These are phyloP conservation scores for Ampelomyces quisqualis DNA, from an alignment of 2,329 filamentous ascomycete species.

Conservation along the genomic window DNA sequence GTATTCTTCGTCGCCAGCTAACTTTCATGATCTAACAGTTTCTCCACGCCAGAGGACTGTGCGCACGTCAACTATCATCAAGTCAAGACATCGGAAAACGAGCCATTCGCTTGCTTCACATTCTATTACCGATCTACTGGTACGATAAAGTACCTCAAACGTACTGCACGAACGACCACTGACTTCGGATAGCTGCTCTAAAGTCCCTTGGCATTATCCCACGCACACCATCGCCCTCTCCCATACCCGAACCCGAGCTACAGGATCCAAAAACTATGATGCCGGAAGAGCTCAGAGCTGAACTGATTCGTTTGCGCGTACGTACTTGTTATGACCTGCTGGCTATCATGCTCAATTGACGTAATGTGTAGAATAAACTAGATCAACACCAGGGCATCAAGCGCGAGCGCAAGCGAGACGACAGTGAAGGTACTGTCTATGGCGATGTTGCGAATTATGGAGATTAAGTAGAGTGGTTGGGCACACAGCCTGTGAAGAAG, in stretches of 20 bases:
- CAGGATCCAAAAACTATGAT: neutral
- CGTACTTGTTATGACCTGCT: neutral
- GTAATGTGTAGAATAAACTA: neutral
- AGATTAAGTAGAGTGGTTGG: neutral
- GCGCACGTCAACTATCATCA: neutral
- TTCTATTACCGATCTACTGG: conserved; percentile 16
- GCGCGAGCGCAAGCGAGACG: neutral
- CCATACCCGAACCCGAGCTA: neutral
- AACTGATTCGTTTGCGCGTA: neutral
- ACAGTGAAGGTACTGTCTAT: neutral
- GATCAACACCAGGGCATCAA: neutral
- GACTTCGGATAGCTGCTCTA: conserved; percentile 11
- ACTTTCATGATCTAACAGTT: too few relatives aligned
- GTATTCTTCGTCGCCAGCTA: too few relatives aligned
- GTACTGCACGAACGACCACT: neutral
- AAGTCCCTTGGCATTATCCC: conserved; percentile 32
- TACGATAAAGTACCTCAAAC: neutral
- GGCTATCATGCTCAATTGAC: neutral
- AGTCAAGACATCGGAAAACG: neutral
- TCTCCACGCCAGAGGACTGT: neutral
- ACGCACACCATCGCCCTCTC: conserved; percentile 20
- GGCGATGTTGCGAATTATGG: neutral
- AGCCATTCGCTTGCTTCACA: conserved; percentile 12
- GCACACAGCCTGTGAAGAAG: neutral
- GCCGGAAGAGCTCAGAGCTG: neutral